phyloP scores from a whole-genome alignment of 768 basidiomycete genomes.

The Boletus reticulatus region DNA sequence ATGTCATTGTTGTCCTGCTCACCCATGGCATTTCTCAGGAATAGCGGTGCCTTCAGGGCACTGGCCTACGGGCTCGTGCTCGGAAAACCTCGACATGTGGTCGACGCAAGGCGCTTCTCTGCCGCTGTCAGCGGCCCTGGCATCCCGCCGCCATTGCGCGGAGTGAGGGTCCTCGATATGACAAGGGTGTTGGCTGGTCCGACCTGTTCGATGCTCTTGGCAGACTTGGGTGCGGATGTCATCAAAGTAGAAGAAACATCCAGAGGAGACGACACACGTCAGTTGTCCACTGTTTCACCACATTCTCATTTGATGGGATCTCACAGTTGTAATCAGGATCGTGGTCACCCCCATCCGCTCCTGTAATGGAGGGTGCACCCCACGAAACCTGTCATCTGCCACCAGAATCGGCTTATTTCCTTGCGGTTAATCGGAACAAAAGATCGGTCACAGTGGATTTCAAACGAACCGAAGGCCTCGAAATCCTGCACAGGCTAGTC shows the following conservation, averaged over 20 bases:
- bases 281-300: slow-evolving; percentile 22
- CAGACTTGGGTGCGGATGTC: slow-evolving; percentile 89
- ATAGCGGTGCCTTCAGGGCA: background rate
- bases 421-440: slow-evolving; percentile 86
- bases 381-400: slow-evolving; percentile 62
- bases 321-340: slow-evolving; percentile 42
- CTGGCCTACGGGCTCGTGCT: background rate
- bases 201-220: slow-evolving; percentile 90
- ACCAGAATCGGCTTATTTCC: slow-evolving; percentile 91
- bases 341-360: slow-evolving; percentile 65
- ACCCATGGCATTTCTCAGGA: slow-evolving; percentile 11
- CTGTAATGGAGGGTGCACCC: slow-evolving; percentile 46
- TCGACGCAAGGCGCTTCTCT: slow-evolving; percentile 8
- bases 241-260: slow-evolving; percentile 85
- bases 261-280: slow-evolving; percentile 88
- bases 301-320: slow-evolving; percentile 11
- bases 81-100: background rate
- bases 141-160: slow-evolving; percentile 76
- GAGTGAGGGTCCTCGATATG: slow-evolving; percentile 82
- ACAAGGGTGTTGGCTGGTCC: slow-evolving; percentile 92
- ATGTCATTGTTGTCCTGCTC: background rate
- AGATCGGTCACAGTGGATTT: slow-evolving; percentile 88
- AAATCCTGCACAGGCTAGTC: slow-evolving; percentile 70
- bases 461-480: slow-evolving; percentile 73
- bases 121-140: slow-evolving; percentile 32